Evolutionary conservation across 768 basidiomycete genomes (phyloP).

Genomic region (Tricholomella constricta): DNA sequence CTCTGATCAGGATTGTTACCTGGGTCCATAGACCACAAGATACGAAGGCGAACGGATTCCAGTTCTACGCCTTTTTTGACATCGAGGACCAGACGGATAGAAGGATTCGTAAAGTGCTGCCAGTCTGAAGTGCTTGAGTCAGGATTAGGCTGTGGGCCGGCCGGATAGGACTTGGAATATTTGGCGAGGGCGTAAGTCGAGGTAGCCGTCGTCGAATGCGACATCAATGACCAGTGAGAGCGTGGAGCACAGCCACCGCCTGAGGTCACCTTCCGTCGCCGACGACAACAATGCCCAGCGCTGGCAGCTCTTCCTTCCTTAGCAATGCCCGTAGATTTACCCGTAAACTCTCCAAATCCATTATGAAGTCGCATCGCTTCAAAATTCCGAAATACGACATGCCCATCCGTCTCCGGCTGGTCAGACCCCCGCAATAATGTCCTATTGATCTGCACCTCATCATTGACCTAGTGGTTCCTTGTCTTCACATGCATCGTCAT

Average conservation of each 20-base stretch:
- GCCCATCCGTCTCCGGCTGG: slow-evolving; percentile 74
- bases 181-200: slow-evolving; percentile 59
- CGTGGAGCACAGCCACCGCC: slow-evolving; percentile 17
- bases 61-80: slow-evolving; percentile 54
- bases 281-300: slow-evolving; percentile 9
- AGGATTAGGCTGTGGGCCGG: slow-evolving; percentile 19
- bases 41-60: slow-evolving; percentile 64
- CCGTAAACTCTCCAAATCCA: slow-evolving; percentile 49
- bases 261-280: neutral
- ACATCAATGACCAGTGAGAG: slow-evolving; percentile 27
- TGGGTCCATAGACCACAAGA: slow-evolving; percentile 60
- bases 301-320: slow-evolving; percentile 15
- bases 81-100: slow-evolving; percentile 64
- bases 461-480: slow-evolving; percentile 72
- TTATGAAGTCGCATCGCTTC: slow-evolving; percentile 74
- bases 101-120: slow-evolving; percentile 79
- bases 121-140: slow-evolving; percentile 51
- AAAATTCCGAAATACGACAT: slow-evolving; percentile 66
- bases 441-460: slow-evolving; percentile 7
- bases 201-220: slow-evolving; percentile 60
- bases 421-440: slow-evolving; percentile 31
- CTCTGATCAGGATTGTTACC: slow-evolving; percentile 41
- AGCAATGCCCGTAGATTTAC: slow-evolving; percentile 36
- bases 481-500: slow-evolving; percentile 68
- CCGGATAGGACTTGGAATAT: slow-evolving; percentile 69